Evolutionary conservation across 129 eudicot genomes (phyloP).

Genomic region (Artemisia annua): DNA sequence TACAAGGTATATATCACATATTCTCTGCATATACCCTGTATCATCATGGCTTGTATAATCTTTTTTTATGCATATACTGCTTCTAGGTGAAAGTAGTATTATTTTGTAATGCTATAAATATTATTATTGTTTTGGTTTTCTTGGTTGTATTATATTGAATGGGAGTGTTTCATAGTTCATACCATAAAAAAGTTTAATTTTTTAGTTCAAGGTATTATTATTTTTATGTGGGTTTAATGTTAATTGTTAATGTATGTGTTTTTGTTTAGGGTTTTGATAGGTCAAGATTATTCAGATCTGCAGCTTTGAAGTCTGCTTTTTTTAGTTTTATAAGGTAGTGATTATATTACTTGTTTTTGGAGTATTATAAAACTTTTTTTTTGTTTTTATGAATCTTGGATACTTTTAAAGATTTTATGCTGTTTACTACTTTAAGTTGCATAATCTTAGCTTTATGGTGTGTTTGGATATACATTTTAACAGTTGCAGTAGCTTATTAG

Average conservation of each 20-base stretch:
- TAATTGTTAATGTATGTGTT: neutral
- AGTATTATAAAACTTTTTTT: no score
- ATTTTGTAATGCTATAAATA: neutral
- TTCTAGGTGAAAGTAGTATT: neutral
- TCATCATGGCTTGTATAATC: neutral
- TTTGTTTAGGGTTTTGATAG: conserved; percentile 14
- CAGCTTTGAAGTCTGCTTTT: conserved; percentile 4
- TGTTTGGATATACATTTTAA: conserved; percentile 13
- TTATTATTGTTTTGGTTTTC: neutral
- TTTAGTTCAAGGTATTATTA: neutral
- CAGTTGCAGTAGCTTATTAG: neutral
- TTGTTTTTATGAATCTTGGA: neutral
- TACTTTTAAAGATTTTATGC: neutral
- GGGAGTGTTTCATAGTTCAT: neutral
- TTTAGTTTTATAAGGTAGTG: neutral
- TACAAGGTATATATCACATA: neutral
- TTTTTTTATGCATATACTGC: neutral
- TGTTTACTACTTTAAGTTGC: neutral
- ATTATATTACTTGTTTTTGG: neutral
- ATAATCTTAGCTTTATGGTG: no score
- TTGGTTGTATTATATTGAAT: neutral
- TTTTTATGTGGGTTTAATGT: neutral
- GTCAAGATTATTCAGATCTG: conserved; percentile 42
- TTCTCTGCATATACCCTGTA: neutral
- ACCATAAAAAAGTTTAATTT: neutral